A percentile compares a stretch with the other conserved stretches of the same genome.
Evolutionary conservation across 495 filamentous ascomycete species (phyloP).

Genomic region (Parachaetomium inaequale): DNA sequence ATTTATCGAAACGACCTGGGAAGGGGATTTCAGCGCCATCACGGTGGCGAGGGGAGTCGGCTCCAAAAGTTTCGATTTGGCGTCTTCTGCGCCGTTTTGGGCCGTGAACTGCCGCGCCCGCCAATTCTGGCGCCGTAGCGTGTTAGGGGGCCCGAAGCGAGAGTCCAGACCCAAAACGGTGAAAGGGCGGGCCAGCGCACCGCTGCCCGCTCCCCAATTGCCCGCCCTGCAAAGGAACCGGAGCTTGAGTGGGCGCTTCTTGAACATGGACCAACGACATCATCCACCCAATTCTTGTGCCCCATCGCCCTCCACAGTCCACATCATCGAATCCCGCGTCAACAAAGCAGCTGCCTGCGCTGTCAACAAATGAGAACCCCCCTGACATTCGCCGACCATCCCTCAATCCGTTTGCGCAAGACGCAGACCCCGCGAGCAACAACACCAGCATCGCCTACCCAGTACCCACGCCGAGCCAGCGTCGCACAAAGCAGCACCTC

Average conservation of each 20-base stretch:
- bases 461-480: slow-evolving; percentile 1
- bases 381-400: slow-evolving; percentile 7
- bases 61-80: slow-evolving; percentile 3
- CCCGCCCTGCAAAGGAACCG: no score
- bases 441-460: background rate
- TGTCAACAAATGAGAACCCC: slow-evolving; percentile 7
- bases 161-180: slow-evolving; percentile 22
- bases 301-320: background rate
- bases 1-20: no score
- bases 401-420: background rate
- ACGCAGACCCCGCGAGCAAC: background rate
- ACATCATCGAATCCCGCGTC: slow-evolving; percentile 12
- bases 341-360: slow-evolving; percentile 14
- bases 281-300: slow-evolving; percentile 9
- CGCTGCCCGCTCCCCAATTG: background rate
- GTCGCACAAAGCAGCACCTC: slow-evolving; percentile 1
- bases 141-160: slow-evolving; percentile 1
- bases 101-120: slow-evolving; percentile 5
- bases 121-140: background rate
- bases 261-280: slow-evolving; percentile 10
- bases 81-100: background rate
- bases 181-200: slow-evolving; percentile 19
- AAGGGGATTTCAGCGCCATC: background rate
- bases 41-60: background rate
- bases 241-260: background rate